A percentile compares a stretch with the other conserved stretches of the same genome.
Conservation (phyloP, 2,329 filamentous ascomycete genomes). For the Zarea fungicola region DNA sequence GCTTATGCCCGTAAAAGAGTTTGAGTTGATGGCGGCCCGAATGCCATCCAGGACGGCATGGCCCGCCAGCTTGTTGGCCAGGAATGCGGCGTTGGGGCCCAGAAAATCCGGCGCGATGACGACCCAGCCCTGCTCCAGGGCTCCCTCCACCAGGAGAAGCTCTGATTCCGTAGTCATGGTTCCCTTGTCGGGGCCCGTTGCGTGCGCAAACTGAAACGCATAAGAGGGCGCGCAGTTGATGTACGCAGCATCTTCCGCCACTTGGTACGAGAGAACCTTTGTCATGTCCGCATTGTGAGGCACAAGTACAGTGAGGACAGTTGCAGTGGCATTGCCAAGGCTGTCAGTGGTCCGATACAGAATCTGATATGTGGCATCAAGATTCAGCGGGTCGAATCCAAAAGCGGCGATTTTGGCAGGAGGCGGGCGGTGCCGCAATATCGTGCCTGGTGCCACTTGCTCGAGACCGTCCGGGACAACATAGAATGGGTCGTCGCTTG, state of each 20-base stretch:
- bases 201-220: conserved; percentile 18
- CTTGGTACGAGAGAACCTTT: conserved; percentile 37
- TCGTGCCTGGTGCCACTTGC: conserved; percentile 16
- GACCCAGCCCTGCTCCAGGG: conserved; percentile 39
- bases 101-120: conserved; percentile 44
- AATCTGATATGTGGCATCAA: conserved; percentile 27
- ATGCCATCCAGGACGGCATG: conserved; percentile 39
- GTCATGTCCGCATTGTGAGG: conserved; percentile 25
- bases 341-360: conserved; percentile 36
- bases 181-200: conserved; percentile 29
- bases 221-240: conserved; percentile 29
- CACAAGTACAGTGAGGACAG: conserved; percentile 34
- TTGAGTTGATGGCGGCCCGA: conserved; percentile 32
- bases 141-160: conserved; percentile 19
- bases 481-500: conserved; percentile 23
- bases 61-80: conserved; percentile 34
- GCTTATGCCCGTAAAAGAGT: conserved; percentile 25
- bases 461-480: conserved; percentile 17
- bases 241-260: conserved; percentile 34
- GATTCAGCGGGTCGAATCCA: conserved; percentile 13
- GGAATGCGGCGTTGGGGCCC: conserved; percentile 38
- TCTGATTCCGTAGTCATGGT: conserved; percentile 24
- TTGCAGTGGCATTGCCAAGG: conserved; percentile 28
- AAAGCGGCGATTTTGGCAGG: conserved; percentile 20
- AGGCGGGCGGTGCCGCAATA: conserved; percentile 19